Evolutionary conservation across 1,139 yeast species (phyloP), one percentile per base, ranked within the genome.

Genomic region (Pichia sp.): DNA sequence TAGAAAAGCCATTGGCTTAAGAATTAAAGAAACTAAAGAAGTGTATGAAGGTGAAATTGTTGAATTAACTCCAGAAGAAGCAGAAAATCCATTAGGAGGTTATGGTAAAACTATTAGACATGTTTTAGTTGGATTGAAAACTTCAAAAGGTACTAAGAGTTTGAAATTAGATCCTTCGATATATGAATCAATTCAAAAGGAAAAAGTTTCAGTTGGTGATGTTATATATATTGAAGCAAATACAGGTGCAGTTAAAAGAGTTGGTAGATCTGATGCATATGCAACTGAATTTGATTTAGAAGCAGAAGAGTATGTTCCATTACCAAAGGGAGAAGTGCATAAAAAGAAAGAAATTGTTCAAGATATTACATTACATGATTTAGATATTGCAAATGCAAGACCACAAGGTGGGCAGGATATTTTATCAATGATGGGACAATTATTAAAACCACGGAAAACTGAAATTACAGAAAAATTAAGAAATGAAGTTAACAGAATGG

Each of bases 321-420:
- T 91, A 54, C 98, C 99, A 47, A 91, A 91, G 67, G 98, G 98
- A 37, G 99, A 91, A 62, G 97, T 91, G 29, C 98, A 93, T 68
- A 93, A 93, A 66, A 91, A 89, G 75, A 91, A 91, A 65, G 98
- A 91, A 64, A 88, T 91, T 54, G 95, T 93, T 16, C 99, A 91
- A 65, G 98, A 91, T 59, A 96, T 91, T 35, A 87, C 98, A 2
- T 73, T 91, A 53, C 96, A 93, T 60, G 99, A 91, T 61, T 70
- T 91, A 59, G 99, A 91, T 65, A 82, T 87, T 37, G 98, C 98
- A 38, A 91, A 91, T 60, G 89, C 98, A 2, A 78, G 89, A 57
- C 98, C 99, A 13, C 97, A 91, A 66, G 98, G 98, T 51, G 98
- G 98, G 25, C 98, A 93, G 66, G 98, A 91, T 60, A 95, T 93